These are phyloP conservation scores for Yarrowia sp. DNA, from an alignment of 805 yeast genomes.

Conservation along the genomic window DNA sequence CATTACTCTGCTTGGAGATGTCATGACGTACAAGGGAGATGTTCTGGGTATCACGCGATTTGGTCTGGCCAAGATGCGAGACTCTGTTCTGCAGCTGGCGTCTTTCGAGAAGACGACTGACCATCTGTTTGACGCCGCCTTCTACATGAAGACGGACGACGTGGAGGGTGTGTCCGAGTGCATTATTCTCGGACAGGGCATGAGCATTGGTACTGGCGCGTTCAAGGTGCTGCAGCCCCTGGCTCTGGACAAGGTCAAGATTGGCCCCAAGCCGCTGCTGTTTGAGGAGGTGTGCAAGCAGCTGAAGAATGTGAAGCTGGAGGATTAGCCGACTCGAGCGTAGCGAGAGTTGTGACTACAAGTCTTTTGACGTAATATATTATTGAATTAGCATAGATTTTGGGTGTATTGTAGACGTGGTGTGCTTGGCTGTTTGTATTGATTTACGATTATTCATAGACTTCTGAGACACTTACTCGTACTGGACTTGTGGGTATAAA, in stretches of 20 bases:
- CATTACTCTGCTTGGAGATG: conserved; percentile 94
- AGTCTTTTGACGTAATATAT: no score
- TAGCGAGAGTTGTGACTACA: not conserved
- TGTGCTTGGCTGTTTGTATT: no score
- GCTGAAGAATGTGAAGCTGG: not conserved
- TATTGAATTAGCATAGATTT: no score
- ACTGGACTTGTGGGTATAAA: no score
- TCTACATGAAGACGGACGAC: conserved; percentile 92
- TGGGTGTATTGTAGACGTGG: no score
- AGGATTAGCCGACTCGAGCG: not conserved
- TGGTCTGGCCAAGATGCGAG: conserved; percentile 98
- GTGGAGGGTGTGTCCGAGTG: conserved; percentile 98
- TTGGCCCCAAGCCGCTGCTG: conserved; percentile 45
- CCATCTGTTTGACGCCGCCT: conserved; percentile 96
- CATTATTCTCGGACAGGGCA: conserved; percentile 95
- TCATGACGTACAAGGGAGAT: conserved; percentile 98
- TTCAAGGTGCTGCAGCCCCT: conserved; percentile 60
- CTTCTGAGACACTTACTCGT: no score
- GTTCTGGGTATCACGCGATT: conserved; percentile 97
- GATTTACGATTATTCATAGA: no score
- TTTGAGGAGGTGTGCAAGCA: conserved; percentile 43
- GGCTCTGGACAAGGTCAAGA: conserved; percentile 27
- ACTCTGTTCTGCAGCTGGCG: conserved; percentile 93
- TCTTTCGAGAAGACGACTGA: conserved; percentile 98
- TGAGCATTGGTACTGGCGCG: conserved; percentile 97